These are phyloP conservation scores for Thraustochytrium aureum DNA, from an alignment of 352 stramenopile genomes.

Conservation along the genomic window DNA sequence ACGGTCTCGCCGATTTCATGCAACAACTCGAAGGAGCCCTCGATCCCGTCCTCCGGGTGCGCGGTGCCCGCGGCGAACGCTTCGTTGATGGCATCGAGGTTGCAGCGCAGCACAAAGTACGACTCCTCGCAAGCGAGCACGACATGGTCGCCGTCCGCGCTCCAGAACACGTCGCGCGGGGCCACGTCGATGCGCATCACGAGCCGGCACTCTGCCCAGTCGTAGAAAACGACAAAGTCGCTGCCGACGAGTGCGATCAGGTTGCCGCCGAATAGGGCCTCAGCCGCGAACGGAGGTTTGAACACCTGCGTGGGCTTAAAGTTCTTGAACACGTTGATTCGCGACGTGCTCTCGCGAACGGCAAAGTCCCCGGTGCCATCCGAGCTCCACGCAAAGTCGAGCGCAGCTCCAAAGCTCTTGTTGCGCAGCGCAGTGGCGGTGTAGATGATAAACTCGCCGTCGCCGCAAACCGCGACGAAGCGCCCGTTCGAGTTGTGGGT, in stretches of 20 bases:
- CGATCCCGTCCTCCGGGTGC: slow-evolving; percentile 89
- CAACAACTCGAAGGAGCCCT: slow-evolving; percentile 96
- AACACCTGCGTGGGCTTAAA: slow-evolving; percentile 96
- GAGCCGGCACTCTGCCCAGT: slow-evolving; percentile 97
- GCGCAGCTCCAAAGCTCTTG: slow-evolving; percentile 86
- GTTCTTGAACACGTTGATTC: slow-evolving; percentile 98
- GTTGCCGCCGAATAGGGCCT: slow-evolving; percentile 92
- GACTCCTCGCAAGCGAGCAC: slow-evolving; percentile 90
- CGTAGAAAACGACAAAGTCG: slow-evolving; percentile 97
- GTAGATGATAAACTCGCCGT: slow-evolving; percentile 99
- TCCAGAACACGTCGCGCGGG: slow-evolving; percentile 60
- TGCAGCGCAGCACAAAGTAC: slow-evolving; percentile 95
- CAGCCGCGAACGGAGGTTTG: slow-evolving; percentile 89
- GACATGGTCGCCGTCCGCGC: slow-evolving; percentile 90
- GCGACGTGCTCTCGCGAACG: slow-evolving; percentile 93
- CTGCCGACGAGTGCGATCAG: slow-evolving; percentile 91
- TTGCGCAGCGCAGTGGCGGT: slow-evolving; percentile 92
- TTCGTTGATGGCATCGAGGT: slow-evolving; percentile 79
- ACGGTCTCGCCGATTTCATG: slow-evolving; percentile 96
- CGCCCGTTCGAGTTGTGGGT: slow-evolving; percentile 98
- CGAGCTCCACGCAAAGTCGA: slow-evolving; percentile 98
- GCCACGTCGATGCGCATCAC: slow-evolving; percentile 66
- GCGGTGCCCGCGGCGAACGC: slow-evolving; percentile 82
- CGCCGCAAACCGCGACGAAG: slow-evolving; percentile 97
- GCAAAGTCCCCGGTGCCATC: slow-evolving; percentile 97